These are phyloP conservation scores for Suillus cothurnatus DNA, from an alignment of 768 basidiomycete species.

Conservation along the genomic window DNA sequence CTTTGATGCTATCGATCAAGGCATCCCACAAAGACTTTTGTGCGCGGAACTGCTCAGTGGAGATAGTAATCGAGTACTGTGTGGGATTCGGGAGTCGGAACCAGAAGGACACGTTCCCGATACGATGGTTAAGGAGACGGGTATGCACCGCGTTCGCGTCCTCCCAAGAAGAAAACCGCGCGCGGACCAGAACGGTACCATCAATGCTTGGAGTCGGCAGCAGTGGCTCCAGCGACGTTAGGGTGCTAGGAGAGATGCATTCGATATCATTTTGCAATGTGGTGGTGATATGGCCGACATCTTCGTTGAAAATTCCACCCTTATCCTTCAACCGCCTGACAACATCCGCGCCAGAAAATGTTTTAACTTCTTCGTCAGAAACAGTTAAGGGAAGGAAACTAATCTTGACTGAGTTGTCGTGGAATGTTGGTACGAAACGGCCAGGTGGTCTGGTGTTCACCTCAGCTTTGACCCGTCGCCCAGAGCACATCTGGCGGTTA, in stretches of 20 bases:
- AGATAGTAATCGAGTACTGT: constrained; percentile 52
- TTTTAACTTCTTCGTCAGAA: constrained; percentile 26
- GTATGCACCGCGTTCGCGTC: constrained; percentile 44
- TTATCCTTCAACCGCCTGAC: constrained; percentile 29
- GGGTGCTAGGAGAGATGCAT: constrained; percentile 18
- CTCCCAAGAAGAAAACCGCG: constrained; percentile 52
- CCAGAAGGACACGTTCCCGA: constrained; percentile 35
- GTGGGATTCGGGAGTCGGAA: constrained; percentile 50
- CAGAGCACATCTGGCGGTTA: constrained; percentile 37
- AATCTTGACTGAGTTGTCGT: constrained; percentile 43
- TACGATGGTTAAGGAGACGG: constrained; percentile 35
- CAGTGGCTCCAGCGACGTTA: constrained; percentile 30
- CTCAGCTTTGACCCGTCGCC: constrained; percentile 48
- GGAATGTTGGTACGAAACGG: constrained; percentile 25
- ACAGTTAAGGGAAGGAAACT: constrained; percentile 39
- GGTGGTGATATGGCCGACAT: constrained; percentile 21
- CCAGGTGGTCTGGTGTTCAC: constrained; percentile 45
- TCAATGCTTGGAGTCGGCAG: constrained; percentile 24
- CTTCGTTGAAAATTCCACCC: constrained; percentile 19
- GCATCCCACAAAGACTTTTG: constrained; percentile 53
- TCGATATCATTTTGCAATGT: constrained; percentile 29
- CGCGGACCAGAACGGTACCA: constrained; percentile 39
- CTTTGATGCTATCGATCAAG: constrained; percentile 38
- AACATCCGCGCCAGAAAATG: constrained; percentile 32
- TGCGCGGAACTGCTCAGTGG: constrained; percentile 50